phyloP scores from a whole-genome alignment of 371 early-diverging fungal genomes.

The Phascolomyces articulosus region DNA sequence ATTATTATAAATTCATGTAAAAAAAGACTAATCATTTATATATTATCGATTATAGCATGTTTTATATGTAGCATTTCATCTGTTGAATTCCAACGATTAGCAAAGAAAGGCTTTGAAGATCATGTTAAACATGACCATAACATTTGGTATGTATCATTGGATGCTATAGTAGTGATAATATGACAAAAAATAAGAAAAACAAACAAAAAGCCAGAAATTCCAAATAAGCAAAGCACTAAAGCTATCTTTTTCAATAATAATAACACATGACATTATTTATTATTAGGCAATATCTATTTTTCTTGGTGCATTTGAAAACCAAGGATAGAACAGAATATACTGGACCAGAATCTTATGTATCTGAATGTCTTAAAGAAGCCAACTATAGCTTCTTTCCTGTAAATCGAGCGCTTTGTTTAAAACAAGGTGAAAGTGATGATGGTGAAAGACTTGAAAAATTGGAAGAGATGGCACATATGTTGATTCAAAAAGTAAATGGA shows the following conservation, averaged over 20 bases:
- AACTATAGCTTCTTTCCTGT: slow-evolving; percentile 60
- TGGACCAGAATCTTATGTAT: slow-evolving; percentile 58
- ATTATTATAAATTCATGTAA: neutral
- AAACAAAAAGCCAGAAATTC: neutral
- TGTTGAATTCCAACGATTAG: slow-evolving; percentile 56
- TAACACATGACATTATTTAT: neutral
- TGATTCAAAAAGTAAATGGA: slow-evolving; percentile 28
- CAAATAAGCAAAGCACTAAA: too few relatives aligned
- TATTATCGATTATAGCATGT: slow-evolving; percentile 27
- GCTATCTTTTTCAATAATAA: neutral
- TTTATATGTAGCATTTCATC: slow-evolving; percentile 61
- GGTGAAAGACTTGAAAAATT: slow-evolving; percentile 37
- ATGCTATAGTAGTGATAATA: neutral
- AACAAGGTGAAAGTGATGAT: slow-evolving; percentile 32
- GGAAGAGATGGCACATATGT: slow-evolving; percentile 34
- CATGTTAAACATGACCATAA: slow-evolving; percentile 61
- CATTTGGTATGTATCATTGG: slow-evolving; percentile 41
- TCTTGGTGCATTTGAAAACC: slow-evolving; percentile 56
- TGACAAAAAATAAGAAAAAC: neutral
- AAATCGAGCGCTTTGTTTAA: slow-evolving; percentile 53
- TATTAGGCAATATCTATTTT: slow-evolving; percentile 58
- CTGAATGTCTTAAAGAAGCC: slow-evolving; percentile 43
- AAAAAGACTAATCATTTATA: neutral
- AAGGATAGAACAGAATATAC: slow-evolving; percentile 63
- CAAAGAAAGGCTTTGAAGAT: slow-evolving; percentile 55